Evolutionary conservation across 371 early-diverging fungal species (phyloP), one percentile per base, ranked within the genome.

Genomic region (Mortierella sp.): DNA sequence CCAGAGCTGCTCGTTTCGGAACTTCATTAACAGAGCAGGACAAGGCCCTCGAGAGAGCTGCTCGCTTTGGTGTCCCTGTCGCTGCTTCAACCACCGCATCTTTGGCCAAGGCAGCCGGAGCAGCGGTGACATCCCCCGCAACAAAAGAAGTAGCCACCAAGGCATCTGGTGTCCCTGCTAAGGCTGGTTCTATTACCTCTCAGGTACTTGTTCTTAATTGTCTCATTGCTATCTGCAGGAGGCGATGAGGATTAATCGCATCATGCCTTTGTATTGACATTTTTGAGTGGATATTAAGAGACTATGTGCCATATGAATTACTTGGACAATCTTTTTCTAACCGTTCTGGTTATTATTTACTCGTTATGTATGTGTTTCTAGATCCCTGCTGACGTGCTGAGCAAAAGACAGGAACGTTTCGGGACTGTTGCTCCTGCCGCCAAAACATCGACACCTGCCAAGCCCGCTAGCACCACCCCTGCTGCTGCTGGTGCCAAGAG

Each of bases 11-110:
- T 14, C 84, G 88, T 10, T 89, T 89, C 68, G 89, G 89, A 21
- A 79, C 76, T 45, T 65, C 77, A 73, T 63, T 83, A 31, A 86
- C 73, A 21, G 86, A 85, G 63, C 73, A 83, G 42, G 82, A 80
- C 48, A 88, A 81, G 74, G 81, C 81, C 0, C 26, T 91, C 24
- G 92, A 92, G 70, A 87, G 93, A 45, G 92, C 92, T 55, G 92
- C 91, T 68, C 89, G 92, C 60, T 93, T 93, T 80, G 91, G 91
- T 42, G 89, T 91, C n/a, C 76, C 88, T n/a, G 79, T 81, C 60
- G 50, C 81, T 11, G 72, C 78, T 19, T 19, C 76, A 2, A 76
- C 63, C 34, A 76, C 85, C 9, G 79, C 77, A 11, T 80, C 84
- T 38, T 70, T 80, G 73, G 77, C 79, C 5, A 84, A 79, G 71